Conservation (phyloP, 768 basidiomycete species). For the Lentinula detonsa region DNA sequence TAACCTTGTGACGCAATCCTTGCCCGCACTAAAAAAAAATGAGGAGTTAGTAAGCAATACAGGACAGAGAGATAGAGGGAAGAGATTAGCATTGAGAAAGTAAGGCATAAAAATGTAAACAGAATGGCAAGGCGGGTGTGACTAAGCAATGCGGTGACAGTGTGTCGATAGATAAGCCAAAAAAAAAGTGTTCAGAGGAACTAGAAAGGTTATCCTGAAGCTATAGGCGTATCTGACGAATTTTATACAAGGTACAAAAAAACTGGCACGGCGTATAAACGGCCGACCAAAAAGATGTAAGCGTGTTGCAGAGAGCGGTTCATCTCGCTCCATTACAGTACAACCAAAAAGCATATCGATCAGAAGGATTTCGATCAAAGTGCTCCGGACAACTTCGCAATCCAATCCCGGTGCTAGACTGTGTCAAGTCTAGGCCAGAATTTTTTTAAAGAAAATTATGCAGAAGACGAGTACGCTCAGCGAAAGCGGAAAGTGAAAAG, state of each 20-base stretch:
- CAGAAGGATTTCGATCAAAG: not conserved
- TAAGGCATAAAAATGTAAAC: not conserved
- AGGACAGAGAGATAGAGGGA: not conserved
- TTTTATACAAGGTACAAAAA: not conserved
- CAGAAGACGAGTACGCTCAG: not conserved
- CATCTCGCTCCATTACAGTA: not conserved
- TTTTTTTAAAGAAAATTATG: not conserved
- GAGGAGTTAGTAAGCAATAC: not conserved
- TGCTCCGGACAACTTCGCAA: not conserved
- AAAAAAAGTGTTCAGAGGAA: not conserved
- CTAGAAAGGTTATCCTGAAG: not conserved
- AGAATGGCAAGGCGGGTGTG: not conserved
- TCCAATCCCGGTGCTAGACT: not conserved
- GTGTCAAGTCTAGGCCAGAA: not conserved
- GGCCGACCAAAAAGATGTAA: not conserved
- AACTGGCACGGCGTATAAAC: constrained; percentile 2
- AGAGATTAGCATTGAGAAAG: not conserved
- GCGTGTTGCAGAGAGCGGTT: not conserved
- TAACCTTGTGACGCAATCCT: constrained; percentile 80
- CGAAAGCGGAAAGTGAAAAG: not conserved
- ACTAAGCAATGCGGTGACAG: constrained; percentile 2
- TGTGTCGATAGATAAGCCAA: constrained; percentile 1
- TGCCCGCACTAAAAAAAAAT: constrained; percentile 57
- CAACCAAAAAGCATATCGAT: constrained; percentile 6
- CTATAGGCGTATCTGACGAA: not conserved